Base-by-base conservation (phyloP, 352 stramenopile genomes). In the Stephanocyclus meneghinianus region DNA sequence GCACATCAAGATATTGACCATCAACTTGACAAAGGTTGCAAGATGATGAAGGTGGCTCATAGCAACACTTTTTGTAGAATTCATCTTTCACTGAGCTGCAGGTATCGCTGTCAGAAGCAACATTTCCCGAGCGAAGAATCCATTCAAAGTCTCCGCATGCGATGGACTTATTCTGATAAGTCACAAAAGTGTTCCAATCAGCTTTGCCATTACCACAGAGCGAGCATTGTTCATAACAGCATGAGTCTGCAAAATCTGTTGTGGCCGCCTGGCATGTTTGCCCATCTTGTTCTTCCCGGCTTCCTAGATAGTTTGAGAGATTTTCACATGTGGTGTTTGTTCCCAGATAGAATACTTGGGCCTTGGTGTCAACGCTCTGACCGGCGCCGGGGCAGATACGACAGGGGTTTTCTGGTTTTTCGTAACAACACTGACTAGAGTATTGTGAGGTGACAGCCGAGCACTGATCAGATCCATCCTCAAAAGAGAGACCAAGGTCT, bases 101-200 rank as follows among this genome's bases (percentile, higher is more conserved):
- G 35, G 53, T 53, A 59, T 87, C 80, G 60, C 68, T 84, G 9
- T 63, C 80, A 45, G 75, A 68, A 7, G 48, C 76, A 50, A 87
- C 63, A 57, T 62, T 78, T 10, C 80, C 56, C 1, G 62, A 72
- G 48, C 76, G 63, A 18, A 87, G 63, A 67, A 82, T 80, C 80
- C 80, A 87, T 78, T 84, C 80, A 76, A 87, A 87, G 55, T 87
- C 80, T 55, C 80, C 80, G 61, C 80, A 87, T 30, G 80, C 67
- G 55, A 87, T 84, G 2, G 80, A 80, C 42, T 76, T 57, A 3
- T 70, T 73, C 59, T 87, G 53, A 48, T 84, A 87, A n/a, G 13
- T 78, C 5, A 87, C 80, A 66, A 82, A 84, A 30, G 76, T 87
- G 48, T 79, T 74, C 80, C 80, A 87, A 72, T 87, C 80, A 70